These are phyloP conservation scores for Lepiota brunneoincarnata DNA, from an alignment of 768 basidiomycete species.

Conservation along the genomic window DNA sequence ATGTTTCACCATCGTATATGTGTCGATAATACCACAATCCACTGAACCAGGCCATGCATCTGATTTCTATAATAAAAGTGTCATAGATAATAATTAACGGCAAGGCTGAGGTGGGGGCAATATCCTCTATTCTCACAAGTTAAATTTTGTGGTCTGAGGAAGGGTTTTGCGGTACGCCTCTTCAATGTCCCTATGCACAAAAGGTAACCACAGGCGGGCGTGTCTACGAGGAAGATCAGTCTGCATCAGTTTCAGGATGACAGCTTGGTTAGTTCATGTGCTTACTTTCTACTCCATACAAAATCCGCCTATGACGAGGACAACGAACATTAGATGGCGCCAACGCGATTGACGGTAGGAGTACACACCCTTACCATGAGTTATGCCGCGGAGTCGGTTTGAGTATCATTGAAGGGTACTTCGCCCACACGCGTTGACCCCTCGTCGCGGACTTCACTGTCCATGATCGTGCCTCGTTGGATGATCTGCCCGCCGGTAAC, in stretches of 20 bases:
- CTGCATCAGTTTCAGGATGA: neutral
- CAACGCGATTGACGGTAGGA: slow-evolving; percentile 39
- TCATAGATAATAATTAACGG: neutral
- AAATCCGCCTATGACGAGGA: slow-evolving; percentile 4
- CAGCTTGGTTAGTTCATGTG: neutral
- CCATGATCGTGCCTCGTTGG: slow-evolving; percentile 89
- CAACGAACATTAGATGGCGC: slow-evolving; percentile 50
- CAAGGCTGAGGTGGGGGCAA: neutral
- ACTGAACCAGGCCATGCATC: no score
- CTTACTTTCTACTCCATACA: slow-evolving; percentile 11
- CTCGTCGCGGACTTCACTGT: slow-evolving; percentile 95
- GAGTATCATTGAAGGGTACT: slow-evolving; percentile 97
- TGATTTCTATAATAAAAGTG: slow-evolving; percentile 1
- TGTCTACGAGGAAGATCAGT: slow-evolving; percentile 37
- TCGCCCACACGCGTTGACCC: slow-evolving; percentile 92
- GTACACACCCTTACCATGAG: slow-evolving; percentile 90
- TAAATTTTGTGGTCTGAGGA: slow-evolving; percentile 70
- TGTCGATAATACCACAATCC: no score
- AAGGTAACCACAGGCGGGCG: slow-evolving; percentile 86
- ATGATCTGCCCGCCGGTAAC: slow-evolving; percentile 95
- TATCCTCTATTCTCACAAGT: slow-evolving; percentile 6
- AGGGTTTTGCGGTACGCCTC: slow-evolving; percentile 82
- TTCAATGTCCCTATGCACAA: slow-evolving; percentile 87
- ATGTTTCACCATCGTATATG: no score
- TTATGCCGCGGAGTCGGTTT: slow-evolving; percentile 86